Evolutionary conservation across 1,284 basidiomycete genomes (phyloP).

Genomic region (Trichosporon sp.): DNA sequence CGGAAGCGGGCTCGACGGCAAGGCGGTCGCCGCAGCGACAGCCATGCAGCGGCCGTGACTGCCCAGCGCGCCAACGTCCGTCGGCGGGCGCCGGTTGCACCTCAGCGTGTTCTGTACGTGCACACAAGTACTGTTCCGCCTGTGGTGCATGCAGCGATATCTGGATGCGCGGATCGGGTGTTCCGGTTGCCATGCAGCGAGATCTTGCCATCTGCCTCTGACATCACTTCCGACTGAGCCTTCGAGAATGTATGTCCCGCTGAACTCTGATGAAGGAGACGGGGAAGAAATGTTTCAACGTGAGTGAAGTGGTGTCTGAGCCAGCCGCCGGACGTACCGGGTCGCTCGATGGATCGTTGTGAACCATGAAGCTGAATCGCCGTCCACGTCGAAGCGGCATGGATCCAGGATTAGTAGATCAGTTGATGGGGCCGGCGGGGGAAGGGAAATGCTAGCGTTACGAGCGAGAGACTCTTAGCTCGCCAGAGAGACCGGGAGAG

Average conservation of each 20-base stretch:
- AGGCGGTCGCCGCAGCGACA: not conserved
- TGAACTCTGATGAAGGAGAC: slow-evolving; percentile 12
- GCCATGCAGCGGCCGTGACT: not conserved
- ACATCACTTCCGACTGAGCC: slow-evolving; percentile 11
- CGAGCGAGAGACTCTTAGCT: too few species aligned
- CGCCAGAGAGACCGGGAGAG: not conserved
- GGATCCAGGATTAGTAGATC: not conserved
- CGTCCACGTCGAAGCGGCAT: not conserved
- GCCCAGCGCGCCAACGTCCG: not conserved
- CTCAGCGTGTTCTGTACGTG: not conserved
- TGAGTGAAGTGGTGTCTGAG: not conserved
- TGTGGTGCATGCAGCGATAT: not conserved
- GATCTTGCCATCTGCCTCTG: slow-evolving; percentile 14
- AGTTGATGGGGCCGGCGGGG: not conserved
- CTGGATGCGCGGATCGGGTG: not conserved
- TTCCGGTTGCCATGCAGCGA: slow-evolving; percentile 6
- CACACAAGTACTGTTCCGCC: not conserved
- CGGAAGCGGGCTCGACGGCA: not conserved
- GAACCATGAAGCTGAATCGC: not conserved
- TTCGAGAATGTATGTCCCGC: slow-evolving; percentile 8
- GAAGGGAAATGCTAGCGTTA: not conserved
- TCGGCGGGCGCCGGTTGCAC: not conserved
- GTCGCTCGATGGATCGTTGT: not conserved
- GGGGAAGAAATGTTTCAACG: slow-evolving; percentile 9
- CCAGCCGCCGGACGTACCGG: not conserved